Evolutionary conservation across 164 flowering plant genomes (phyloP).

Genomic region (Vitis riparia): DNA sequence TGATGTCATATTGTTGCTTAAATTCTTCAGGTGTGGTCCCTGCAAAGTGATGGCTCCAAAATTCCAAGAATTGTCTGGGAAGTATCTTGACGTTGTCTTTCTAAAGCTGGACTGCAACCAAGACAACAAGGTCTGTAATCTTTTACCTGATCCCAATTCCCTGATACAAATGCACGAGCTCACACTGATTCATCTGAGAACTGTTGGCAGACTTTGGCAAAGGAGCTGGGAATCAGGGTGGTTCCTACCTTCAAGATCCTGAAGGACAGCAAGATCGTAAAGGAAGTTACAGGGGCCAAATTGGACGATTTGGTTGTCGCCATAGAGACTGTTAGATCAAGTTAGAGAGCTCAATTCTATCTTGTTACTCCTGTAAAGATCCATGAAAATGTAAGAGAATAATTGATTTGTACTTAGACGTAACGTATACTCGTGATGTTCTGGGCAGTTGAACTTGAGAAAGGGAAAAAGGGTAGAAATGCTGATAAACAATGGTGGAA

Average conservation of each 20-base stretch:
- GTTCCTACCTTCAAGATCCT: constrained; percentile 97
- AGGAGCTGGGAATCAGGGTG: constrained; percentile 86
- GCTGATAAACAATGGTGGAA: no score
- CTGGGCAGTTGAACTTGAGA: neutral
- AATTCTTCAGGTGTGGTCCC: constrained; percentile 83
- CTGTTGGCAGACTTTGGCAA: constrained; percentile 75
- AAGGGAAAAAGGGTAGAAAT: no score
- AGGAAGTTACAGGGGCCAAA: constrained; percentile 94
- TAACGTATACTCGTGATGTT: neutral
- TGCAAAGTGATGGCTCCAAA: constrained; percentile 94
- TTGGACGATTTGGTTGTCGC: constrained; percentile 65
- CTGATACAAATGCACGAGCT: neutral
- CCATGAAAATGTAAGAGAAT: neutral
- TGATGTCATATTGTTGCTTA: neutral
- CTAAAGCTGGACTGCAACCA: constrained; percentile 93
- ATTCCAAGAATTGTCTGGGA: constrained; percentile 57
- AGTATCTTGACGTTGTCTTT: constrained; percentile 75
- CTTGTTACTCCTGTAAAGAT: no score
- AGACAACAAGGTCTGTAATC: constrained; percentile 70
- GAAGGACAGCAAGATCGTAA: constrained; percentile 64
- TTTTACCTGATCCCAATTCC: neutral
- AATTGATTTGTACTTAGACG: neutral
- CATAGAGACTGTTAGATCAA: constrained; percentile 62
- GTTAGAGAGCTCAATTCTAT: constrained; percentile 22
- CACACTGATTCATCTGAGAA: constrained; percentile 7